A percentile compares a stretch with the other conserved stretches of the same genome.
Conservation (phyloP, 1,284 basidiomycete genomes). For the Puccinia coronata region DNA sequence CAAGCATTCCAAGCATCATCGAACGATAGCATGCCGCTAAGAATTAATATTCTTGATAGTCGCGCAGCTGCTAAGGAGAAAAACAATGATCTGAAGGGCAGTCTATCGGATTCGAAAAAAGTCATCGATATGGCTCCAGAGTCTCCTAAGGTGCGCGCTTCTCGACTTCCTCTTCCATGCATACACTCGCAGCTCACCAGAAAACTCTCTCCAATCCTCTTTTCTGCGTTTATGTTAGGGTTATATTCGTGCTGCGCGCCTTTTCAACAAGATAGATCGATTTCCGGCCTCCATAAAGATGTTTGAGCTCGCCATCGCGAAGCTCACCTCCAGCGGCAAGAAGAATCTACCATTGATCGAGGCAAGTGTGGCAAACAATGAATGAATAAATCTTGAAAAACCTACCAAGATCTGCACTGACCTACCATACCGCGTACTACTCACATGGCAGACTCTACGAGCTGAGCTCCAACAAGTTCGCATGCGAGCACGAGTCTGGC, state of each 20-base stretch:
- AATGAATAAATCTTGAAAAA: neutral
- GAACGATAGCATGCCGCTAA: neutral
- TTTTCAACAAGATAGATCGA: slow-evolving; percentile 28
- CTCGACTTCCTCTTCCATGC: no score
- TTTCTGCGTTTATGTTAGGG: slow-evolving; percentile 15
- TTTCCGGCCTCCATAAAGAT: slow-evolving; percentile 37
- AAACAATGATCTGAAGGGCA: slow-evolving; percentile 28
- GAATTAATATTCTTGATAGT: slow-evolving; percentile 42
- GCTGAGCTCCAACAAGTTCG: slow-evolving; percentile 34
- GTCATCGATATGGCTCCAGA: slow-evolving; percentile 27
- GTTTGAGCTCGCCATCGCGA: slow-evolving; percentile 27
- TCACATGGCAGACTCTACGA: slow-evolving; percentile 1
- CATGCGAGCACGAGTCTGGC: neutral
- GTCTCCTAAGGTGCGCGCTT: slow-evolving; percentile 24
- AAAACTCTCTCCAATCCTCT: neutral
- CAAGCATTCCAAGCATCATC: slow-evolving; percentile 32
- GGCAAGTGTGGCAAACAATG: slow-evolving; percentile 14
- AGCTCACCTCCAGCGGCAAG: neutral
- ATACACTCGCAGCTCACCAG: neutral
- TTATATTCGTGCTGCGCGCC: slow-evolving; percentile 37
- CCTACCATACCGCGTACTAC: neutral
- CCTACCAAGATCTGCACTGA: neutral
- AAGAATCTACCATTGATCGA: slow-evolving; percentile 5
- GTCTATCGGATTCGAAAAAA: slow-evolving; percentile 28
- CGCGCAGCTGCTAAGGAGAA: slow-evolving; percentile 45